Evolutionary conservation across 2,329 filamentous ascomycete genomes (phyloP).

Genomic region (Dothistroma septosporum): DNA sequence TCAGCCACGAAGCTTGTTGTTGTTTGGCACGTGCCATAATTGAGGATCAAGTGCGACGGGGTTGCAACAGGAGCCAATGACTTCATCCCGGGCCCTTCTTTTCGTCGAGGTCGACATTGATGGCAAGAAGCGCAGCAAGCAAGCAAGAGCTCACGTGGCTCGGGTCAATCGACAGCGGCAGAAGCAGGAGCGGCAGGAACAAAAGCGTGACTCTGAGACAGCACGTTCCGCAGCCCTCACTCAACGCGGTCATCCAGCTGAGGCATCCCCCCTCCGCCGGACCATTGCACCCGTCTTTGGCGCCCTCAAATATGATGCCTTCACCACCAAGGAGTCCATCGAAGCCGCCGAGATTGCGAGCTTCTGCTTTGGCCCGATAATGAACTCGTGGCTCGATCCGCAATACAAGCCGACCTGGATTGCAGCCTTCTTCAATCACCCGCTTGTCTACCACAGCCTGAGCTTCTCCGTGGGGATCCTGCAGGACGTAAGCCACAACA

Average conservation of each 20-base stretch:
- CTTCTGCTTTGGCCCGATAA: constrained; percentile 11
- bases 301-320: constrained; percentile 6
- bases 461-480: constrained; percentile 13
- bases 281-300: constrained; percentile 15
- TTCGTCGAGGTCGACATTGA: constrained; percentile 13
- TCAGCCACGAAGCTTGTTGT: background rate
- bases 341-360: constrained; percentile 13
- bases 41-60: background rate
- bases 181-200: constrained; percentile 6
- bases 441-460: constrained; percentile 11
- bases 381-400: constrained; percentile 9
- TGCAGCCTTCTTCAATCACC: constrained; percentile 13
- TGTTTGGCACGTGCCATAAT: background rate
- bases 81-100: constrained; percentile 4
- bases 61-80: background rate
- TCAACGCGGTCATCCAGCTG: background rate
- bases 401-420: constrained; percentile 9
- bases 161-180: constrained; percentile 15
- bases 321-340: constrained; percentile 2
- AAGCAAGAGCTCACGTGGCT: constrained; percentile 17
- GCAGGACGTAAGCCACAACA: constrained; percentile 6
- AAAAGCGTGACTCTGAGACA: background rate
- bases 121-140: constrained; percentile 10
- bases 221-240: too few relatives aligned
- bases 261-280: background rate